These are phyloP conservation scores for Ogataea allantospora DNA, from an alignment of 805 yeast species.

Conservation along the genomic window DNA sequence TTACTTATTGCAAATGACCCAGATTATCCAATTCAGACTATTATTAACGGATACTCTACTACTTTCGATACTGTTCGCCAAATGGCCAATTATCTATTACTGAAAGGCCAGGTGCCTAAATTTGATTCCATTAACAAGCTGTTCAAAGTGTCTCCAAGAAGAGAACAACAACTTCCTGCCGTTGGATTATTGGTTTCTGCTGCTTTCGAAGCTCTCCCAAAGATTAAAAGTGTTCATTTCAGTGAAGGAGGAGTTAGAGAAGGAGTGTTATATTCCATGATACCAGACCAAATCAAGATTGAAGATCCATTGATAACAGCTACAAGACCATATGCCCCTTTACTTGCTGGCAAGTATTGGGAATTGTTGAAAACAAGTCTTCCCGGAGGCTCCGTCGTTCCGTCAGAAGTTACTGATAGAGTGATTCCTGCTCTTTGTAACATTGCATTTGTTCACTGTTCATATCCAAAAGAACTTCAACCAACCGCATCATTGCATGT, in stretches of 20 bases:
- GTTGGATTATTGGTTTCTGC: slow-evolving; percentile 63
- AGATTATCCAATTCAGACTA: slow-evolving; percentile 66
- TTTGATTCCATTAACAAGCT: slow-evolving; percentile 39
- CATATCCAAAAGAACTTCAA: slow-evolving; percentile 74
- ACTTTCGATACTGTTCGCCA: slow-evolving; percentile 50
- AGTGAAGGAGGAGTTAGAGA: slow-evolving; percentile 79
- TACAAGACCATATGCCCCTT: slow-evolving; percentile 69
- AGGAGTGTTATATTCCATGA: slow-evolving; percentile 64
- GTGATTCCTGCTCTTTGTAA: slow-evolving; percentile 72
- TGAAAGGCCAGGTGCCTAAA: slow-evolving; percentile 48
- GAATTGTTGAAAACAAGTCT: slow-evolving; percentile 54
- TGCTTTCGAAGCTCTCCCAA: slow-evolving; percentile 59
- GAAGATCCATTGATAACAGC: slow-evolving; percentile 73
- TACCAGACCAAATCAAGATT: slow-evolving; percentile 54
- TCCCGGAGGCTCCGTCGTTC: slow-evolving; percentile 52
- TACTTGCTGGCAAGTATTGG: slow-evolving; percentile 56
- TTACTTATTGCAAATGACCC: slow-evolving; percentile 47
- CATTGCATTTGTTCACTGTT: slow-evolving; percentile 71
- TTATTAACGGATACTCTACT: slow-evolving; percentile 67
- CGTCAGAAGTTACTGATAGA: slow-evolving; percentile 54
- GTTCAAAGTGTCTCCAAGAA: slow-evolving; percentile 65
- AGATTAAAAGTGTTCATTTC: slow-evolving; percentile 60
- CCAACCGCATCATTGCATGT: slow-evolving; percentile 71
- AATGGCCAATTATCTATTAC: slow-evolving; percentile 49
- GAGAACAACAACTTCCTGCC: slow-evolving; percentile 68